These are phyloP conservation scores for Piromyces sp. DNA, from an alignment of 192 early-diverging fungal species.

Conservation along the genomic window DNA sequence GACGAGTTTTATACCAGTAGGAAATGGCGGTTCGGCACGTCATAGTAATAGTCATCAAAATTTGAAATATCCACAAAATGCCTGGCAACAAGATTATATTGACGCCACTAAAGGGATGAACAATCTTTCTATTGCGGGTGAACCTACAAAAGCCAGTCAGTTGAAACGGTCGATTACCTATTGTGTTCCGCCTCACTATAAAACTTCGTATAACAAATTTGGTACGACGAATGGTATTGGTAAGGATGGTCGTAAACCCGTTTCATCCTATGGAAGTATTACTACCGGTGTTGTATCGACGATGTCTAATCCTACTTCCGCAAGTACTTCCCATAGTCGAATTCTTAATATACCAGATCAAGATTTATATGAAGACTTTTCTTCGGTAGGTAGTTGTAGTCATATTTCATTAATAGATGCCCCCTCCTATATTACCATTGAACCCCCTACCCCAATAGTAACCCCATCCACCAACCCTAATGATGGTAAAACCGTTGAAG, in stretches of 20 bases:
- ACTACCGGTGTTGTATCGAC: not conserved
- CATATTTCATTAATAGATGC: not conserved
- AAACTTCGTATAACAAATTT: not conserved
- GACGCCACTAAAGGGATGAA: not conserved
- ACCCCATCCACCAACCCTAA: not conserved
- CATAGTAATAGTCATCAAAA: not conserved
- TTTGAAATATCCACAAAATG: not conserved
- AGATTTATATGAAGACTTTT: not conserved
- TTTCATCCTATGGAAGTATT: not conserved
- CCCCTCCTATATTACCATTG: not conserved
- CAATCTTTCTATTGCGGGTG: not conserved
- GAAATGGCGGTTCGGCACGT: not conserved
- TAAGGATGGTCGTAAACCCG: not conserved
- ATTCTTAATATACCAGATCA: not conserved
- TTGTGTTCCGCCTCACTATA: not conserved
- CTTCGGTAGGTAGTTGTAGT: not conserved
- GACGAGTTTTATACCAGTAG: not conserved
- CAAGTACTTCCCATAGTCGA: not conserved
- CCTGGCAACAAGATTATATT: not conserved
- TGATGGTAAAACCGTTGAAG: too few relatives aligned
- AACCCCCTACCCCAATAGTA: not conserved
- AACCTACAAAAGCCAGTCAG: not conserved
- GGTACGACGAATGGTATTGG: too few relatives aligned
- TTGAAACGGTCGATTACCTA: not conserved
- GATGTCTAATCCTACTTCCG: too few relatives aligned